These are phyloP conservation scores for Ceratonia siliqua DNA, from an alignment of 306 rosid species.

Conservation along the genomic window DNA sequence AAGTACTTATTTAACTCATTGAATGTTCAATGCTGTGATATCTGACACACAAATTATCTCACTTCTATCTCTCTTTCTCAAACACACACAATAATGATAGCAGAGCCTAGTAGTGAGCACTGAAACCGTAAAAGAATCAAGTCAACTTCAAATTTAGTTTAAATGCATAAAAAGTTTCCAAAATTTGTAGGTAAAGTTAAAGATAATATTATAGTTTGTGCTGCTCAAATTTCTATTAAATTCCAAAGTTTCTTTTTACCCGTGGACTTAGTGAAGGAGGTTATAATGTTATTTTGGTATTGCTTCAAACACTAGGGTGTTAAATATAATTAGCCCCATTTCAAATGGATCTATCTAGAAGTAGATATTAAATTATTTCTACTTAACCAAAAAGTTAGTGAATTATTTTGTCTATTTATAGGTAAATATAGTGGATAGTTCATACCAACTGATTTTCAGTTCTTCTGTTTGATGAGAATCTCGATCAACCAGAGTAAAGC, in stretches of 20 bases:
- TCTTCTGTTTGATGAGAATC: background rate
- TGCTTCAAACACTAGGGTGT: background rate
- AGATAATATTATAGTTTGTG: background rate
- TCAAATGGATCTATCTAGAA: background rate
- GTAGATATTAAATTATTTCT: background rate
- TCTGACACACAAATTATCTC: background rate
- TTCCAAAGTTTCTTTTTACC: no score
- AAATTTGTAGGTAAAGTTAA: background rate
- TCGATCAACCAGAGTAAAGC: background rate
- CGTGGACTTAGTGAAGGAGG: background rate
- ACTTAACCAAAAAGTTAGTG: no score
- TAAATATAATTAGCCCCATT: background rate
- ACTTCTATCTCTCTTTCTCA: no score
- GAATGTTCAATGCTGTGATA: slow-evolving; percentile 10
- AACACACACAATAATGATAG: background rate
- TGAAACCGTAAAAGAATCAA: background rate
- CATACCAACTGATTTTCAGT: background rate
- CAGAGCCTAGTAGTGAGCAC: background rate
- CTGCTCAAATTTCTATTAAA: background rate
- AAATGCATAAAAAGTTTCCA: background rate
- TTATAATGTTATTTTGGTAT: background rate
- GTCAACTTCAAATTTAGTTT: background rate
- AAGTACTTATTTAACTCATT: no score
- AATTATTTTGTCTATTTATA: no score
- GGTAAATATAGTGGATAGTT: slow-evolving; percentile 5